A percentile compares a stretch with the other conserved stretches of the same genome.
Evolutionary conservation across 2,329 filamentous ascomycete species (phyloP).

Genomic region (Colletotrichum orchidophilum): DNA sequence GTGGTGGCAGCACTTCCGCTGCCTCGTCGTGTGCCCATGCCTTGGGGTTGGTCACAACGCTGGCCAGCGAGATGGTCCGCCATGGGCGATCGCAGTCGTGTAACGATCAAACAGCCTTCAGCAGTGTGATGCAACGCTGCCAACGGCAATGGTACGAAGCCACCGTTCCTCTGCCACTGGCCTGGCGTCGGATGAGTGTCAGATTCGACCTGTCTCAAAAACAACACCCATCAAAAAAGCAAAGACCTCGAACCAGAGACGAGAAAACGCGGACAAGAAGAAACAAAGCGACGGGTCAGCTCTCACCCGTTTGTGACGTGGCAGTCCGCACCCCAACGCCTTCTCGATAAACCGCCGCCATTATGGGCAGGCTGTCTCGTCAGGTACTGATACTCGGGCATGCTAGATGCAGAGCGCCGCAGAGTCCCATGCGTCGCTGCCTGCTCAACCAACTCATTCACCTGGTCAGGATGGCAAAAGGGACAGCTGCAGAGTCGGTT

Average conservation of each 20-base stretch:
- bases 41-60: background rate
- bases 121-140: background rate
- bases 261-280: too few species aligned
- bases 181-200: slow-evolving; percentile 9
- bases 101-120: background rate
- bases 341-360: background rate
- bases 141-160: slow-evolving; percentile 5
- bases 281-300: slow-evolving; percentile 29
- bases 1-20: background rate
- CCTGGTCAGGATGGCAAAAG: background rate
- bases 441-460: background rate
- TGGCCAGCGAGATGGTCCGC: background rate
- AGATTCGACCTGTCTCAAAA: slow-evolving; percentile 23
- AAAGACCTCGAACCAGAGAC: background rate
- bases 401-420: slow-evolving; percentile 8
- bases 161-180: background rate
- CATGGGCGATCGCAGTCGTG: slow-evolving; percentile 16
- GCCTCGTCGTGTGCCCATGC: background rate
- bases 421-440: slow-evolving; percentile 8
- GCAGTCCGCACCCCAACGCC: slow-evolving; percentile 21
- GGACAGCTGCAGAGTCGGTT: slow-evolving; percentile 15
- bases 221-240: background rate
- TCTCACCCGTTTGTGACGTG: slow-evolving; percentile 32
- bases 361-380: slow-evolving; percentile 10
- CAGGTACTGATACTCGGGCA: slow-evolving; percentile 19